phyloP scores from a whole-genome alignment of 2,329 filamentous ascomycete genomes.

The Plenodomus tracheiphilus region DNA sequence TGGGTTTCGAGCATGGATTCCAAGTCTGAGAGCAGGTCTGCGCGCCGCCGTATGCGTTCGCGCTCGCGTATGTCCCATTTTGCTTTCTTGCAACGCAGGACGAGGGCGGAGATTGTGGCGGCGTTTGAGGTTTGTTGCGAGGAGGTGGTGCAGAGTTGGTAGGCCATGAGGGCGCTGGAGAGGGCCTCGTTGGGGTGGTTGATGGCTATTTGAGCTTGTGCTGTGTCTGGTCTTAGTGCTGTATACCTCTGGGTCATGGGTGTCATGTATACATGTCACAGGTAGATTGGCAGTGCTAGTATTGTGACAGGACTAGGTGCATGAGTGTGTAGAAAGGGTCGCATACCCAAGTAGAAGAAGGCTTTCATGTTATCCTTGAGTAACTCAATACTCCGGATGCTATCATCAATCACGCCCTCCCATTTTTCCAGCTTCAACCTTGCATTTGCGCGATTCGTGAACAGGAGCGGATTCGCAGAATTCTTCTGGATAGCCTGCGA shows the following conservation, averaged over 20 bases:
- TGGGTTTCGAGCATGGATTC: constrained; percentile 47
- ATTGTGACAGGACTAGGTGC: neutral
- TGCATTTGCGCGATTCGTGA: constrained; percentile 86
- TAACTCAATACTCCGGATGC: constrained; percentile 72
- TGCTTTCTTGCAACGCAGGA: constrained; percentile 80
- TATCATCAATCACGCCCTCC: constrained; percentile 77
- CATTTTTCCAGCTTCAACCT: constrained; percentile 74
- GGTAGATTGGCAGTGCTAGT: no score
- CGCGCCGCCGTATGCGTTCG: constrained; percentile 59
- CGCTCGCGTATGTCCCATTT: constrained; percentile 79
- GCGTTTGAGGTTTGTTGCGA: constrained; percentile 67
- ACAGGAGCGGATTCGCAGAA: constrained; percentile 75
- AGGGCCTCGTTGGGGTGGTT: constrained; percentile 74
- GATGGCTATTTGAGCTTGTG: constrained; percentile 79
- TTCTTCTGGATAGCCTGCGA: constrained; percentile 80
- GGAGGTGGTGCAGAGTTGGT: constrained; percentile 65
- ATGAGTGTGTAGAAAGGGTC: neutral
- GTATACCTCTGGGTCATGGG: neutral
- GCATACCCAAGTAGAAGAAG: constrained; percentile 69
- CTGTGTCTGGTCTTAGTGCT: constrained; percentile 39
- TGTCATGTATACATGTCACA: no score
- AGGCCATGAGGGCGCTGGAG: constrained; percentile 69
- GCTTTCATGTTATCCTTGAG: constrained; percentile 74
- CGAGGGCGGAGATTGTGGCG: constrained; percentile 69
- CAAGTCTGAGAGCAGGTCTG: constrained; percentile 64